A percentile compares a stretch with the other conserved stretches of the same genome.
Evolutionary conservation across 2,329 filamentous ascomycete genomes (phyloP).

Genomic region (Pseudofabraea citricarpa): DNA sequence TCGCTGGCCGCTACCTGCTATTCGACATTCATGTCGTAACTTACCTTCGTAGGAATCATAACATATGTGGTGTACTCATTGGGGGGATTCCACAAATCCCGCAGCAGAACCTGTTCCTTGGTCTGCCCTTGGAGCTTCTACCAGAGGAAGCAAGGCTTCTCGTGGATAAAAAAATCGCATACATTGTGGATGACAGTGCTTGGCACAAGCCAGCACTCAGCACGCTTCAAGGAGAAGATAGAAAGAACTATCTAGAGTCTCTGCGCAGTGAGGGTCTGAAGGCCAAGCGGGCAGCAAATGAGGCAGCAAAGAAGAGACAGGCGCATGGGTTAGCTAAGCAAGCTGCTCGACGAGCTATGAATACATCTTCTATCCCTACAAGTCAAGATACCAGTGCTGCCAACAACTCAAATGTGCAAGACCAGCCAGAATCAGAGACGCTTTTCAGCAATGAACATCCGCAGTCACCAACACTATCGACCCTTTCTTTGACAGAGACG

Average conservation of each 20-base stretch:
- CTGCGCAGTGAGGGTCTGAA: constrained; percentile 38
- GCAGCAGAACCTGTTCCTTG: constrained; percentile 91
- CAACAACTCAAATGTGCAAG: constrained; percentile 2
- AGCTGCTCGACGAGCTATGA: constrained; percentile 9
- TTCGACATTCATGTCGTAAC: constrained; percentile 82
- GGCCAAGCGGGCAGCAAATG: constrained; percentile 35
- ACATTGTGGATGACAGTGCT: constrained; percentile 73
- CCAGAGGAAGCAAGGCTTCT: constrained; percentile 83
- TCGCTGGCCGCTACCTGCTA: constrained; percentile 78
- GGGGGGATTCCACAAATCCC: constrained; percentile 89
- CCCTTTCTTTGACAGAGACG: constrained; percentile 10
- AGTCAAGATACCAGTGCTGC: constrained; percentile 4
- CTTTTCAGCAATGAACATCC: constrained; percentile 24
- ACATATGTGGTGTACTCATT: constrained; percentile 80
- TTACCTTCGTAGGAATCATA: constrained; percentile 71
- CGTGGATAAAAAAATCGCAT: constrained; percentile 70
- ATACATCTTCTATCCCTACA: constrained; percentile 6
- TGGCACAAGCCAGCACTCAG: constrained; percentile 64
- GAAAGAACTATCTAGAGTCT: constrained; percentile 59
- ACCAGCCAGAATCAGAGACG: constrained; percentile 11
- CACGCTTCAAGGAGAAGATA: constrained; percentile 50
- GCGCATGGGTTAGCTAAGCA: constrained; percentile 21
- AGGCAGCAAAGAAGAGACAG: constrained; percentile 16
- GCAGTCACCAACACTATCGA: constrained; percentile 29
- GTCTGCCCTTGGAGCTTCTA: constrained; percentile 83